phyloP scores from a whole-genome alignment of 2,329 filamentous ascomycete genomes.

The Ceratocystis lukuohia region DNA sequence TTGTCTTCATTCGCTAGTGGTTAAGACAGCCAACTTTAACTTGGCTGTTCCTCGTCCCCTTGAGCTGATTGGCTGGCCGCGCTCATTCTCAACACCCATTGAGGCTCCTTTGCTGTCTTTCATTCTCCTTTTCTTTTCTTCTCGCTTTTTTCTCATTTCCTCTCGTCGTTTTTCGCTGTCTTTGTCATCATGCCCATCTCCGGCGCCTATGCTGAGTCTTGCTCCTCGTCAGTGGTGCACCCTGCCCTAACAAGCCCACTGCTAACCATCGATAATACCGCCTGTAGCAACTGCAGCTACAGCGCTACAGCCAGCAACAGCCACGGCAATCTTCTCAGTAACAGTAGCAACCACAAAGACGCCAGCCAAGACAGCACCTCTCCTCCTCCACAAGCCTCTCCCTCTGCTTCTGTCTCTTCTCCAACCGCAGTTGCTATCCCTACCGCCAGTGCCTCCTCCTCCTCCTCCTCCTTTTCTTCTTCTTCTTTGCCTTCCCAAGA shows the following conservation, averaged over 20 bases:
- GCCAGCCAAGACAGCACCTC: constrained; percentile 16
- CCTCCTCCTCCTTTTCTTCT: no score
- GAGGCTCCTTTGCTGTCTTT: not conserved
- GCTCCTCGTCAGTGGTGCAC: constrained; percentile 26
- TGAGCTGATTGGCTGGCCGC: constrained; percentile 4
- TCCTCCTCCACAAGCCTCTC: constrained; percentile 17
- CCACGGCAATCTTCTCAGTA: constrained; percentile 21
- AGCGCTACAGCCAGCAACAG: constrained; percentile 20
- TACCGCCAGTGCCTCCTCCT: constrained; percentile 15
- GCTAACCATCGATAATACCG: constrained; percentile 19
- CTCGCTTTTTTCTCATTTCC: constrained; percentile 14
- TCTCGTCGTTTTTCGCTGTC: constrained; percentile 16
- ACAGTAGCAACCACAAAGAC: constrained; percentile 22
- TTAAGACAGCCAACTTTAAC: no score
- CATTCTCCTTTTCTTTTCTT: constrained; percentile 8
- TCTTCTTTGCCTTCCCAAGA: constrained; percentile 20
- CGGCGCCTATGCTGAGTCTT: not conserved
- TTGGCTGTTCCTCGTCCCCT: no score
- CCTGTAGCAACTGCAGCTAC: constrained; percentile 24
- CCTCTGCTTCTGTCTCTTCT: constrained; percentile 20
- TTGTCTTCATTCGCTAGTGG: no score
- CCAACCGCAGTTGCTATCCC: constrained; percentile 18
- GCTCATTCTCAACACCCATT: constrained; percentile 6
- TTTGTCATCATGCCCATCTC: not conserved
- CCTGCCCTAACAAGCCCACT: constrained; percentile 33